Evolutionary conservation across 1,284 basidiomycete species (phyloP).

Genomic region (Pterula multifida): DNA sequence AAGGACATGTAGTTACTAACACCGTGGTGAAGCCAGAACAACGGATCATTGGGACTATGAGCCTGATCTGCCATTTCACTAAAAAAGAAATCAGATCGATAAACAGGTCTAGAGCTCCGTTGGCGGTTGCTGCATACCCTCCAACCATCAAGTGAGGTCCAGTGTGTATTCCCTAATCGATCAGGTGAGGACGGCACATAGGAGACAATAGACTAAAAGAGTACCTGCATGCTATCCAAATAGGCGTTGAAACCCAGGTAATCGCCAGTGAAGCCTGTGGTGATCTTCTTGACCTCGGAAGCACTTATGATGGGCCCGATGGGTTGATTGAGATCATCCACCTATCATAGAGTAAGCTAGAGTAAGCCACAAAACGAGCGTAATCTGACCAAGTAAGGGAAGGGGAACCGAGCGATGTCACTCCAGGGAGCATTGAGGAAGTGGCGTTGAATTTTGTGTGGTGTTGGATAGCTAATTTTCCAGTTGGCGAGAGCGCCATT

Average conservation of each 20-base stretch:
- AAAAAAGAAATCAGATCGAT: not conserved
- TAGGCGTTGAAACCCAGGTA: not conserved
- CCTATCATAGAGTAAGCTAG: not conserved
- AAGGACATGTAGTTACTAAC: not conserved
- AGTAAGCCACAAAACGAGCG: not conserved
- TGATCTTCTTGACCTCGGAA: not conserved
- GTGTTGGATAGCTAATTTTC: not conserved
- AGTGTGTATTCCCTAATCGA: not conserved
- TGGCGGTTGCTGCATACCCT: not conserved
- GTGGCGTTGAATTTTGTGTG: not conserved
- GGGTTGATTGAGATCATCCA: not conserved
- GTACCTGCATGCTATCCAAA: not conserved
- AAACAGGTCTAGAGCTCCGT: too few species aligned
- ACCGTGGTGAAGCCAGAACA: conserved; percentile 1
- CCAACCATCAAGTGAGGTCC: not conserved
- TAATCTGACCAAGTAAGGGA: not conserved
- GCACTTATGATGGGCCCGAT: not conserved
- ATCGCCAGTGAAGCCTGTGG: not conserved
- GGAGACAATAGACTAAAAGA: not conserved
- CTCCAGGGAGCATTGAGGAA: not conserved
- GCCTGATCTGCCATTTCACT: not conserved
- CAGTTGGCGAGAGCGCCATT: not conserved
- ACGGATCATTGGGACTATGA: not conserved
- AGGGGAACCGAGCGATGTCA: not conserved
- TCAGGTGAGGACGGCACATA: not conserved